Conservation (phyloP, 2,329 filamentous ascomycete species). For the Penicillium paneum region DNA sequence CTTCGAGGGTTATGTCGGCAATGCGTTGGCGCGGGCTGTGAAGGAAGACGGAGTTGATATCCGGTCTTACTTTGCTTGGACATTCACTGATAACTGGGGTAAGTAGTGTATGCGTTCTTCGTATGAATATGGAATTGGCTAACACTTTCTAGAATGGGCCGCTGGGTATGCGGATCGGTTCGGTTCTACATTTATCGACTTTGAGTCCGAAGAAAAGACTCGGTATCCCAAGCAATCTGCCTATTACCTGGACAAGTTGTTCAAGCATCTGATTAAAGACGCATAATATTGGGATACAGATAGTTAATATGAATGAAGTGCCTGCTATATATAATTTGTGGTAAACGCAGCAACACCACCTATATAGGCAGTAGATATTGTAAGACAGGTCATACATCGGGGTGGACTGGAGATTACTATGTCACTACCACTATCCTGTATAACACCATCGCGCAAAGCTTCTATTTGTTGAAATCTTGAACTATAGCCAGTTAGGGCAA, state of each 20-base stretch:
- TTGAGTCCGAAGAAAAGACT: constrained; percentile 65
- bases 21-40: constrained; percentile 57
- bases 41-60: constrained; percentile 69
- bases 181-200: constrained; percentile 75
- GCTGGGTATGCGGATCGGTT: constrained; percentile 79
- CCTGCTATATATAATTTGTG: too few species aligned
- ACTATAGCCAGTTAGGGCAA: constrained; percentile 8
- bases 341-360: too few species aligned
- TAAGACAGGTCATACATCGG: too few species aligned
- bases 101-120: constrained; percentile 39
- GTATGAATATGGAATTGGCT: neutral
- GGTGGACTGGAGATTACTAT: neutral
- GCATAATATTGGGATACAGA: neutral
- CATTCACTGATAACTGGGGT: constrained; percentile 64
- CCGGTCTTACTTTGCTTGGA: constrained; percentile 75
- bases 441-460: neutral
- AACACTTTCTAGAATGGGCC: constrained; percentile 60
- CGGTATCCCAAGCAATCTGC: constrained; percentile 76
- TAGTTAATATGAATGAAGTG: neutral
- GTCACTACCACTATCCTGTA: neutral
- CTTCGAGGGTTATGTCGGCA: constrained; percentile 68
- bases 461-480: neutral
- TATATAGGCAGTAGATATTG: too few species aligned
- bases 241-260: constrained; percentile 63
- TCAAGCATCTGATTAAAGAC: constrained; percentile 58